Base-by-base conservation (phyloP, 2,329 filamentous ascomycete species). In the Neofusicoccum parvum region DNA sequence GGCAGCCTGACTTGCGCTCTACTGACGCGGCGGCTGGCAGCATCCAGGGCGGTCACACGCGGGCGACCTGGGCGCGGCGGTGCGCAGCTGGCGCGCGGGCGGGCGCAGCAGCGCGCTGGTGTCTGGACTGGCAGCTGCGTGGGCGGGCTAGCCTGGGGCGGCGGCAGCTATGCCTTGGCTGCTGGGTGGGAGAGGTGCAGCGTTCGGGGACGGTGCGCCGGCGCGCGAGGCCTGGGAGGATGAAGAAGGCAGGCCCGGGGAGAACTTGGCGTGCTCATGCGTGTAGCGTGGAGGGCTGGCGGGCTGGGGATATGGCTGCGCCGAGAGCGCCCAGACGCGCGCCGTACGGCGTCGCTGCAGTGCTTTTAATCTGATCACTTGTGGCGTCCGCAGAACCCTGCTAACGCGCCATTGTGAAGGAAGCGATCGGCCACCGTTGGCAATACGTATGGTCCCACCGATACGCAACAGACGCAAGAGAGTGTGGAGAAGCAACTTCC, bases 341-440 rank as follows among this genome's bases (percentile, higher is more conserved):
- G 46, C 50, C 48, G 62, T 53, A 54, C 39, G 48, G 48, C 48
- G 39, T 50, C 37, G 48, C 48, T 64, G 64, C 54, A 59, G 51
- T 65, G 45, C 64, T 65, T 65, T 65, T 65, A 50, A 59, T 65
- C 64, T 59, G 53, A 60, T 53, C 64, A 65, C 62, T 34, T 64
- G 62, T 64, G 62, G 62, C 62, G 62, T 36, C 62, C 37, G 50
- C 48, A 27, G 39, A 64, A 54, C 62, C 62, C 62, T 64, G 62
- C 46, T 43, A 60, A 43, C 64, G 46, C 45, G 46, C 41, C 23
- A 54, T 65, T 20, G 20, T 32, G 46, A 45, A 45, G 64, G 64
- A 59, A 65, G 54, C 45, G 64, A 65, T 65, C 64, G 64, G 54
- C 64, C 64, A 51, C 54, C 64, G 64, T 65, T 65, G 49, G 62